phyloP scores from a whole-genome alignment of 805 yeast species.

The Candida ovalis region DNA sequence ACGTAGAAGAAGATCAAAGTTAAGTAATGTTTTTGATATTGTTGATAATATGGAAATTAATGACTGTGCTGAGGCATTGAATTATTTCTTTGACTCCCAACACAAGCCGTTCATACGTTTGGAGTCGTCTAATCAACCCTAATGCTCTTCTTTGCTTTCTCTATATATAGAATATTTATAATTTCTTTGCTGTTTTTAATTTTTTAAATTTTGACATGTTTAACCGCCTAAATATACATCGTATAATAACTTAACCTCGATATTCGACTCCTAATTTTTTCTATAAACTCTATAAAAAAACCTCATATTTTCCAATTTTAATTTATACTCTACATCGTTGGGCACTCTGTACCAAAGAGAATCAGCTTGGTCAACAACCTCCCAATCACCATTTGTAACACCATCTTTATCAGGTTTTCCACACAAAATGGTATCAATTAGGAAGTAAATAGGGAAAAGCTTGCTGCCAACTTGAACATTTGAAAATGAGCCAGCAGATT shows the following conservation, averaged over 20 bases:
- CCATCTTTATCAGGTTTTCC: constrained; percentile 43
- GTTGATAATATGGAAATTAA: constrained; percentile 3
- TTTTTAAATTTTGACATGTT: not conserved
- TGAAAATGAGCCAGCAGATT: constrained; percentile 88
- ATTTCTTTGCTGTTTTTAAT: too few species aligned
- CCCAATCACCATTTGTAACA: constrained; percentile 54
- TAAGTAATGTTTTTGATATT: constrained; percentile 3
- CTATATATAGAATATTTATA: not conserved
- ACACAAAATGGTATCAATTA: constrained; percentile 67
- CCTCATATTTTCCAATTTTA: constrained; percentile 84
- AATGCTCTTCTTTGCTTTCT: not conserved
- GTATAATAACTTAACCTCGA: too few species aligned
- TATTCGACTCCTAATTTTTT: constrained; percentile 35
- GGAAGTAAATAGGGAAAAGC: constrained; percentile 76
- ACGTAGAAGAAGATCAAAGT: not conserved
- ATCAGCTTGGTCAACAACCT: constrained; percentile 58
- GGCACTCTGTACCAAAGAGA: constrained; percentile 75
- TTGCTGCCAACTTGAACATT: constrained; percentile 73
- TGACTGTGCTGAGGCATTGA: not conserved
- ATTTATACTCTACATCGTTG: constrained; percentile 49
- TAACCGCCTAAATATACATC: too few species aligned
- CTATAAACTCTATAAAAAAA: constrained; percentile 74
- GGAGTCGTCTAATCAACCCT: not conserved
- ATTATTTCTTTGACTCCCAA: constrained; percentile 3
- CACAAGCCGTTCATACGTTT: constrained; percentile 4